phyloP scores from a whole-genome alignment of 169 alveolate species.

The Plasmodium gonderi region DNA sequence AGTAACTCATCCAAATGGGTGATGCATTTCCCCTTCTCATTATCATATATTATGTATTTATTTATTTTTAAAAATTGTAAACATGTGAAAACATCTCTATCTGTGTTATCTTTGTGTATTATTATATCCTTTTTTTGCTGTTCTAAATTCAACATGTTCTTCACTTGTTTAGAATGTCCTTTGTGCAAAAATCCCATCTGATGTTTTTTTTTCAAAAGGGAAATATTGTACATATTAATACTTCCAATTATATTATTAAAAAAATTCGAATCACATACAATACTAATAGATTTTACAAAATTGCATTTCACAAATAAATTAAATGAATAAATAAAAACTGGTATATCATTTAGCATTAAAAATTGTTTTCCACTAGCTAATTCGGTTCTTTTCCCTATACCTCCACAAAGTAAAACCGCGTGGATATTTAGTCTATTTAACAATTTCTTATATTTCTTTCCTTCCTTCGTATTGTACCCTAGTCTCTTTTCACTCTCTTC shows the following conservation, averaged over 20 bases:
- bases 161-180: not conserved
- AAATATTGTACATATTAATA: conserved; percentile 1
- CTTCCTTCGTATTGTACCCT: not conserved
- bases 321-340: conserved; percentile 58
- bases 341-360: conserved; percentile 28
- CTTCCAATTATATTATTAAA: not conserved
- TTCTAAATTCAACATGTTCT: not conserved
- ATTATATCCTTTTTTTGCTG: not conserved
- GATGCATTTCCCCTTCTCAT: conserved; percentile 44
- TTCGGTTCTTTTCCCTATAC: conserved; percentile 44
- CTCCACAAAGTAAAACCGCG: conserved; percentile 69
- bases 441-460: conserved; percentile 27
- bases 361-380: conserved; percentile 17
- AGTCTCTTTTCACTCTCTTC: not conserved
- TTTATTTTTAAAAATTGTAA: not conserved
- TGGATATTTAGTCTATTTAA: conserved; percentile 33
- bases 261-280: conserved; percentile 28
- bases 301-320: conserved; percentile 48
- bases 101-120: not conserved
- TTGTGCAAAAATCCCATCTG: conserved; percentile 1
- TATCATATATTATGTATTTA: conserved; percentile 40
- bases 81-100: not conserved
- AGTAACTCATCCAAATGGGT: conserved; percentile 27
- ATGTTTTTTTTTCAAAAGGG: conserved; percentile 5
- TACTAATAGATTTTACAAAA: conserved; percentile 18